phyloP scores from a whole-genome alignment of 352 stramenopile genomes.

The Globisporangium lucens region DNA sequence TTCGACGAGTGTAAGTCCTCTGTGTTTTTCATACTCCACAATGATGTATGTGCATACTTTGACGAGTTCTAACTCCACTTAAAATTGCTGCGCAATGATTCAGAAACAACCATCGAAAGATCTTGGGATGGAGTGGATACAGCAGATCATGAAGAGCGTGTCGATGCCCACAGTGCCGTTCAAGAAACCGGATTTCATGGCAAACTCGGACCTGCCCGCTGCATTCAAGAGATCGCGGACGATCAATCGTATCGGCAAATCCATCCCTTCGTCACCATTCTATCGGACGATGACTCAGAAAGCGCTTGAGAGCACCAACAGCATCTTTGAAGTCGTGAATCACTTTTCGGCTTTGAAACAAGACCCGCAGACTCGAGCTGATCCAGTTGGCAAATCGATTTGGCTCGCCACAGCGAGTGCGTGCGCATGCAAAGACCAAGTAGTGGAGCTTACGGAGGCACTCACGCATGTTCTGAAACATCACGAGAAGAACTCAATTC shows the following conservation, averaged over 20 bases:
- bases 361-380: slow-evolving; percentile 9
- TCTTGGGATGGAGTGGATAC: slow-evolving; percentile 26
- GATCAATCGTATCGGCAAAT: slow-evolving; percentile 30
- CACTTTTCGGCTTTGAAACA: not conserved
- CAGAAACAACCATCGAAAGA: slow-evolving; percentile 15
- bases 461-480: slow-evolving; percentile 22
- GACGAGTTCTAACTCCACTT: too few relatives aligned
- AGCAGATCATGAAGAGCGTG: slow-evolving; percentile 25
- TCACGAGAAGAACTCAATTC: slow-evolving; percentile 21
- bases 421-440: slow-evolving; percentile 24
- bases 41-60: too few relatives aligned
- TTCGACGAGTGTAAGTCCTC: not conserved
- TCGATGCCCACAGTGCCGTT: slow-evolving; percentile 16
- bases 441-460: slow-evolving; percentile 23
- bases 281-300: slow-evolving; percentile 47
- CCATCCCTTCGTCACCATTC: slow-evolving; percentile 20
- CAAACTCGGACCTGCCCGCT: slow-evolving; percentile 3
- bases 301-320: slow-evolving; percentile 17
- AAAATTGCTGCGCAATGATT: not conserved
- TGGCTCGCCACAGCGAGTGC: slow-evolving; percentile 36
- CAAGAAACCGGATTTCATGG: slow-evolving; percentile 18
- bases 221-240: slow-evolving; percentile 41
- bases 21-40: too few relatives aligned
- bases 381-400: slow-evolving; percentile 24
- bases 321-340: slow-evolving; percentile 7